Evolutionary conservation across 2,329 filamentous ascomycete genomes (phyloP).

Genomic region (Gnomoniopsis smithogilvyi): DNA sequence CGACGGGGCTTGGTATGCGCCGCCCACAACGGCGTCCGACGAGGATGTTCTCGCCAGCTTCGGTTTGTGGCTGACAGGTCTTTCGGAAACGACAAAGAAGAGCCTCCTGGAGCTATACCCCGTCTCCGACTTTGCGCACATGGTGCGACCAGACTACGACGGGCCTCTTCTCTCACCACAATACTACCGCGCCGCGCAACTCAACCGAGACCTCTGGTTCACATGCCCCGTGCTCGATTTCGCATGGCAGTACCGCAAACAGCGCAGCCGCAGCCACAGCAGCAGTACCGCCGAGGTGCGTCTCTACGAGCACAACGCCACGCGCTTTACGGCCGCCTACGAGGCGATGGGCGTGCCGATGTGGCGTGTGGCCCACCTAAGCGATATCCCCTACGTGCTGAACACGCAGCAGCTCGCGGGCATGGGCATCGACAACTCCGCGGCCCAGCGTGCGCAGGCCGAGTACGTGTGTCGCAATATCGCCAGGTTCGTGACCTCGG

Average conservation of each 20-base stretch:
- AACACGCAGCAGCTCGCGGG: conserved; percentile 24
- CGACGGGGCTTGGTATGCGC: conserved; percentile 22
- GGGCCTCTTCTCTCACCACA: conserved; percentile 24
- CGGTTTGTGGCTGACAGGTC: conserved; percentile 15
- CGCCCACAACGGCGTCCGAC: conserved; percentile 19
- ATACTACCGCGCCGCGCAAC: conserved; percentile 31
- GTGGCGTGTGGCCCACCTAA: conserved; percentile 31
- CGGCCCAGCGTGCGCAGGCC: conserved; percentile 16
- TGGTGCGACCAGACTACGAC: neutral
- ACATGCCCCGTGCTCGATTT: conserved; percentile 29
- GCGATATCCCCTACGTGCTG: conserved; percentile 31
- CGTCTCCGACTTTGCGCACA: conserved; percentile 19
- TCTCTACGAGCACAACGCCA: conserved; percentile 29
- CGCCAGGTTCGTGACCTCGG: neutral
- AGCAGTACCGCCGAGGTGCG: conserved; percentile 15
- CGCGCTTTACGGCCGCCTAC: conserved; percentile 24
- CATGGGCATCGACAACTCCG: conserved; percentile 22
- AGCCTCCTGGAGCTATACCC: conserved; percentile 5
- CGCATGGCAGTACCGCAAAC: conserved; percentile 28
- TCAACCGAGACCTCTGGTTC: conserved; percentile 31
- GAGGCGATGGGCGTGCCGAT: conserved; percentile 28
- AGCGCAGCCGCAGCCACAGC: conserved; percentile 12
- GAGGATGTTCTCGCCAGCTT: conserved; percentile 22
- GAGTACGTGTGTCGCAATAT: neutral
- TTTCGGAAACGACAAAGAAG: neutral